Conservation (phyloP, 768 basidiomycete species). For the Leccinum longicurvipes region DNA sequence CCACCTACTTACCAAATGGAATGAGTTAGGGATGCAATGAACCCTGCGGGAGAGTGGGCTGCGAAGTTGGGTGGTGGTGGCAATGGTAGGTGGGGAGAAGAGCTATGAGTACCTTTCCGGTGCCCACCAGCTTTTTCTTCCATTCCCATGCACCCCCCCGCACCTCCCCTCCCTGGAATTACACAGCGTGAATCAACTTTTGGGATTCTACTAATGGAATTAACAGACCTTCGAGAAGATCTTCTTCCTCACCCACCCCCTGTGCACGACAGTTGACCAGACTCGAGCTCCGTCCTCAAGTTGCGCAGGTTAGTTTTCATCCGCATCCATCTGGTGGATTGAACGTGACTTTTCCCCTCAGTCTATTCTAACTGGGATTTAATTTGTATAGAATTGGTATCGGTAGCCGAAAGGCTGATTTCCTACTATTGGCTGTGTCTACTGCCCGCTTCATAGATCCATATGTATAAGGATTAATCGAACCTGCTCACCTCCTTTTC, state of each 20-base stretch:
- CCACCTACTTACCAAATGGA: too few species aligned
- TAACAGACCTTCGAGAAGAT: constrained; percentile 34
- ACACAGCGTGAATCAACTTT: too few species aligned
- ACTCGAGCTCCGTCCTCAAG: constrained; percentile 35
- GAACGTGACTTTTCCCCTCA: neutral
- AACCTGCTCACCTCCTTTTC: constrained; percentile 29
- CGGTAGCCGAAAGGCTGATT: constrained; percentile 21
- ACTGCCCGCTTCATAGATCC: constrained; percentile 27
- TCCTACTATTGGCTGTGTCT: neutral
- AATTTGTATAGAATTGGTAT: constrained; percentile 26
- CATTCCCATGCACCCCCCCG: too few species aligned
- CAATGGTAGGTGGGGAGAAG: neutral
- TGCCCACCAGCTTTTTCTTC: neutral
- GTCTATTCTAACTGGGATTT: neutral
- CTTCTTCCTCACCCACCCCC: constrained; percentile 35
- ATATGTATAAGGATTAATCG: constrained; percentile 15
- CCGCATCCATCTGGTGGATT: constrained; percentile 33
- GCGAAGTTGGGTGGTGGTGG: neutral
- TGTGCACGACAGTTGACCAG: constrained; percentile 28
- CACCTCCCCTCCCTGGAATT: too few species aligned
- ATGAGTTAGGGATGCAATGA: neutral
- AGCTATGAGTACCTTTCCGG: neutral
- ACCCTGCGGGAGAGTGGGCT: neutral
- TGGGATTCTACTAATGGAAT: neutral
- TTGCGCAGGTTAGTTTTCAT: constrained; percentile 33